Conservation (phyloP, 139 green algal species). For the Chlorella sp. region DNA sequence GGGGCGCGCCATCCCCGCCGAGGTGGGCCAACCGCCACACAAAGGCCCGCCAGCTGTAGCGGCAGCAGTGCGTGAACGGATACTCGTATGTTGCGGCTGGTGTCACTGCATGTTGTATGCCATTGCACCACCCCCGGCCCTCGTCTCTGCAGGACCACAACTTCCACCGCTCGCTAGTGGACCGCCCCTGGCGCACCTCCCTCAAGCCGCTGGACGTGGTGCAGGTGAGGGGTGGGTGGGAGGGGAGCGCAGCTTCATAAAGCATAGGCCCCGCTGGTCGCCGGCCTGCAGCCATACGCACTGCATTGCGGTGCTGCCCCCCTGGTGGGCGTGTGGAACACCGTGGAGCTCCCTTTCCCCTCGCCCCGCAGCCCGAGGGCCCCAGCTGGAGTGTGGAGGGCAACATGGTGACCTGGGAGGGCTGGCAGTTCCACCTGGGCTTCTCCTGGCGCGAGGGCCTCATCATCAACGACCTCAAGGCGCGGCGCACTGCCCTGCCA, state of each 20-base stretch:
- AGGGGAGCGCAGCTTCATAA: not conserved
- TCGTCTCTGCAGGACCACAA: constrained; percentile 48
- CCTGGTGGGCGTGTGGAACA: too few relatives aligned
- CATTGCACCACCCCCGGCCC: too few relatives aligned
- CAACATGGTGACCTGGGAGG: constrained; percentile 79
- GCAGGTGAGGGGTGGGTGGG: constrained; percentile 4
- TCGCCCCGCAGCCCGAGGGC: constrained; percentile 70
- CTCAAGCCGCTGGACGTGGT: constrained; percentile 83
- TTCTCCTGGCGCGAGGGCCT: constrained; percentile 94
- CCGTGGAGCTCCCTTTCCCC: too few relatives aligned
- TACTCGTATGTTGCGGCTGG: too few relatives aligned
- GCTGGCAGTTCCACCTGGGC: constrained; percentile 85
- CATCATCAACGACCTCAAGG: constrained; percentile 74
- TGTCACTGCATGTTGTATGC: too few relatives aligned
- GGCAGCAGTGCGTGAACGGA: too few relatives aligned
- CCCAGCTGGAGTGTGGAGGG: constrained; percentile 78
- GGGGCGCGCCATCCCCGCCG: not conserved
- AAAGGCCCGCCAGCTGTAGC: too few relatives aligned
- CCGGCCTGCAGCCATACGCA: too few relatives aligned
- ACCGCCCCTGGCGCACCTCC: constrained; percentile 47
- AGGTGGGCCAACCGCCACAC: not conserved
- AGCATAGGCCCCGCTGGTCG: too few relatives aligned
- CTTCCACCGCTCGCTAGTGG: constrained; percentile 64
- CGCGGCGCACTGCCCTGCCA: not conserved
- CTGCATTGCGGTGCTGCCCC: too few relatives aligned